Conservation (phyloP, 2,329 filamentous ascomycete species). For the Lecanosticta acicola region DNA sequence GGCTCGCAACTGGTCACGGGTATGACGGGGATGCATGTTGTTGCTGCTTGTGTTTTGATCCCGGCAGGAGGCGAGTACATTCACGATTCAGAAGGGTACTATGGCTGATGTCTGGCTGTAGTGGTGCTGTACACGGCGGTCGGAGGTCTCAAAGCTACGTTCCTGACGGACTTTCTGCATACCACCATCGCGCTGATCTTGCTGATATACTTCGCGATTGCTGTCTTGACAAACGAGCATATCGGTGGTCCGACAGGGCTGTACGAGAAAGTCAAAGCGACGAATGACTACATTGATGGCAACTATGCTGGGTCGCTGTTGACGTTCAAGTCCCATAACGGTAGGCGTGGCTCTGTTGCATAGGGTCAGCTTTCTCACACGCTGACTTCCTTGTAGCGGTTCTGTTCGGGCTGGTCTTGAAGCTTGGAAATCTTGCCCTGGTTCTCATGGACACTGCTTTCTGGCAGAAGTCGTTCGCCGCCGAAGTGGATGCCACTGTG, state of each 20-base stretch:
- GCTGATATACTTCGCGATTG: conserved; percentile 45
- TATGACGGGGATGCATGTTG: conserved; percentile 45
- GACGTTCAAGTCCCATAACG: conserved; percentile 42
- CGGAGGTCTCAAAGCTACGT: conserved; percentile 47
- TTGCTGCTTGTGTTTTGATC: conserved; percentile 44
- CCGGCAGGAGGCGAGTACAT: conserved; percentile 39
- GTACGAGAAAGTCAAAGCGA: conserved; percentile 44
- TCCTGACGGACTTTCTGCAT: conserved; percentile 46
- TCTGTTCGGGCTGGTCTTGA: conserved; percentile 43
- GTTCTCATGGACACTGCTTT: conserved; percentile 51
- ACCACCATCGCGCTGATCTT: conserved; percentile 46
- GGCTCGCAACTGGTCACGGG: conserved; percentile 26
- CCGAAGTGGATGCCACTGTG: conserved; percentile 44
- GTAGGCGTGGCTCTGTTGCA: conserved; percentile 36
- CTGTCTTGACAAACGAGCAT: conserved; percentile 39
- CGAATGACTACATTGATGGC: conserved; percentile 40
- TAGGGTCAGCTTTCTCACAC: too few relatives aligned
- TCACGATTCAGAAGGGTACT: conserved; percentile 2
- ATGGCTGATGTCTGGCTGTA: conserved; percentile 12
- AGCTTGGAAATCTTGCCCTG: conserved; percentile 46
- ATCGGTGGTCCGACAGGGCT: conserved; percentile 41
- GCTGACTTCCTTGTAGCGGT: conserved; percentile 14
- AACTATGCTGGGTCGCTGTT: conserved; percentile 46
- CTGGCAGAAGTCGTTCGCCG: conserved; percentile 50
- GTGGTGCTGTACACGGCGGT: conserved; percentile 46